A percentile compares a stretch with the other conserved stretches of the same genome.
These are phyloP conservation scores for Fusarium beomiforme DNA, from an alignment of 2,329 filamentous ascomycete genomes.

Conservation along the genomic window DNA sequence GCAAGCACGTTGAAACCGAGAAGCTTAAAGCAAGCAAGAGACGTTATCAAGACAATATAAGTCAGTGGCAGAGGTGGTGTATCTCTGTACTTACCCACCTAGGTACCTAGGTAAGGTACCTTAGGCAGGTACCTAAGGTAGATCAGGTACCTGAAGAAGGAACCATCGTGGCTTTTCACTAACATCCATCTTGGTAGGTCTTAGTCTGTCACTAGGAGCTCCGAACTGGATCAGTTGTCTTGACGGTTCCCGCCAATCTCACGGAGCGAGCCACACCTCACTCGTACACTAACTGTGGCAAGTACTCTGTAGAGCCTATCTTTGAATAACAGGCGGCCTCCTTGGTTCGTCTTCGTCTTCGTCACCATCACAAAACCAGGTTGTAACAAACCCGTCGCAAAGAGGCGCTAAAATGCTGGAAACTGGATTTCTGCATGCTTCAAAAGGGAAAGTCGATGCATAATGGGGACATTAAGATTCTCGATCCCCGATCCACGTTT, in stretches of 20 bases:
- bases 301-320: neutral
- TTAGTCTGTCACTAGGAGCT: constrained; percentile 19
- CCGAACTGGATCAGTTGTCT: constrained; percentile 11
- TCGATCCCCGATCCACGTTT: neutral
- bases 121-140: neutral
- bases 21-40: constrained; percentile 25
- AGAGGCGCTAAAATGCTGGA: constrained; percentile 25
- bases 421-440: constrained; percentile 23
- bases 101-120: neutral
- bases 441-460: constrained; percentile 1
- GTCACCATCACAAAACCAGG: constrained; percentile 13
- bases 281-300: constrained; percentile 21
- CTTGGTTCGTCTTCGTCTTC: constrained; percentile 10
- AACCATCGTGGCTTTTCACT: neutral
- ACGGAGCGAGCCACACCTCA: constrained; percentile 28
- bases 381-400: constrained; percentile 16
- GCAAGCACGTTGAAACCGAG: constrained; percentile 24
- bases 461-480: constrained; percentile 1
- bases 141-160: neutral
- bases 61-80: no score
- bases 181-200: neutral
- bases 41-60: neutral
- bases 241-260: neutral
- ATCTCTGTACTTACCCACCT: no score
- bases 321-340: constrained; percentile 17